Evolutionary conservation across 768 basidiomycete genomes (phyloP), one percentile per base, ranked within the genome.

Genomic region (Chalciporus piperatus): DNA sequence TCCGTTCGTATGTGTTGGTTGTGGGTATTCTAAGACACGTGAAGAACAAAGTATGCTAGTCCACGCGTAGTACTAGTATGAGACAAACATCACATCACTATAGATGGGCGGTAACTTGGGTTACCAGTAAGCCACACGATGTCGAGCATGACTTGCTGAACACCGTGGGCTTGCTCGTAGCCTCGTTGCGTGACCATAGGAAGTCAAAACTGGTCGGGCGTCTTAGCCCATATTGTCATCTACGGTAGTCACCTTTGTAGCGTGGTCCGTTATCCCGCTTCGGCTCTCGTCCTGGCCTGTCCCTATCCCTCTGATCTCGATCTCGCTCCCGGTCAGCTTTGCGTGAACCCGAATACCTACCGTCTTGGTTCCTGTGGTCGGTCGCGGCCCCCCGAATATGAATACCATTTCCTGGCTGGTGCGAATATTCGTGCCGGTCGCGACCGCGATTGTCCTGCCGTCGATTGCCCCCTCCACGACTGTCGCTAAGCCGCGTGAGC

Each of bases 171-270:
- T 50, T 44, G 47, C 52, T 23, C 12, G 33, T 16, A 47, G 41
- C 27, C 45, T 59, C 30, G 28, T 30, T 41, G 47, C 33, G 32
- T 32, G 33, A 22, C 42, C 17, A 16, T 30, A 28, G 19, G 14
- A 38, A 27, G 42, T 50, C 44, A 41, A 54, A 35, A 32, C 43
- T 14, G 25, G 41, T 45, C 37, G 35, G 33, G 33, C 16, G 8
- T 35, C 35, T 40, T 42, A 41, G 20, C 45, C 46, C 33, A 78
- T 56, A 89, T 89, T 1, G 82, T 96, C 56, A 72, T 59, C 67
- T 68, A 59, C 57, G 51, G 42, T 73, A 74, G 45, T 69, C 72
- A 43, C 82, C 82, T 58, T 52, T 76, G 60, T 82, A 83, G 38
- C 79, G 74, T 50, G 82, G 80, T 14, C 76, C 57, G 10, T 59